A percentile compares a stretch with the other conserved stretches of the same genome.
phyloP scores from a whole-genome alignment of 805 yeast genomes.

The Starmerella scarabaei region DNA sequence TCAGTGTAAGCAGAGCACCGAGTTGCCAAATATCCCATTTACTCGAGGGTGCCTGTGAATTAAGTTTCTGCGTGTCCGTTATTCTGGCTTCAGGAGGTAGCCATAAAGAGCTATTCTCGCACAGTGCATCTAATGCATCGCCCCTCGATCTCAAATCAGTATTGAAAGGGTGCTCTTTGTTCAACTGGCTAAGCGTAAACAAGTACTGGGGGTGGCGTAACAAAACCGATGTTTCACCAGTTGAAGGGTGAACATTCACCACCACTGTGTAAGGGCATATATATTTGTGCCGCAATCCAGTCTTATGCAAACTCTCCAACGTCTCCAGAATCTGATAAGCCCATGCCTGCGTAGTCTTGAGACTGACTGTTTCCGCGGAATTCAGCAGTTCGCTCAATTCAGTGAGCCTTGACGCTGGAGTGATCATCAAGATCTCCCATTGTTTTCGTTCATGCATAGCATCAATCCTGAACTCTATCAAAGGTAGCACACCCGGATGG shows the following conservation, averaged over 20 bases:
- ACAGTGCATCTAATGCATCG: neutral
- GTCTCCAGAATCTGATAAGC: slow-evolving; percentile 75
- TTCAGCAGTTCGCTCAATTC: slow-evolving; percentile 52
- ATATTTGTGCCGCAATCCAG: slow-evolving; percentile 66
- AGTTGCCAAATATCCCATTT: slow-evolving; percentile 91
- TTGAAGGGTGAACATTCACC: slow-evolving; percentile 37
- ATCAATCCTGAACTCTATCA: slow-evolving; percentile 57
- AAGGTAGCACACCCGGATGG: slow-evolving; percentile 52
- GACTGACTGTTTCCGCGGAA: slow-evolving; percentile 51
- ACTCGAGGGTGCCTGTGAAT: slow-evolving; percentile 31
- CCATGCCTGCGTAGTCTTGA: slow-evolving; percentile 78
- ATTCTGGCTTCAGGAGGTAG: slow-evolving; percentile 59
- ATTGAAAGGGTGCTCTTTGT: slow-evolving; percentile 25
- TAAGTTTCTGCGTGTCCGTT: neutral
- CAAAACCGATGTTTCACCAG: slow-evolving; percentile 34
- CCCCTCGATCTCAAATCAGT: neutral
- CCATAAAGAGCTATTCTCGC: slow-evolving; percentile 35
- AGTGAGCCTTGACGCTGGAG: slow-evolving; percentile 49
- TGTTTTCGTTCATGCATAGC: slow-evolving; percentile 23
- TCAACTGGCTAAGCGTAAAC: slow-evolving; percentile 24
- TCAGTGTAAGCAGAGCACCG: slow-evolving; percentile 62
- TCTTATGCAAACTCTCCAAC: slow-evolving; percentile 68
- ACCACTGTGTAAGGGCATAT: slow-evolving; percentile 49
- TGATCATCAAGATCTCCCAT: slow-evolving; percentile 59
- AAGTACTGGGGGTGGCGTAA: slow-evolving; percentile 23